Percentiles rank a stretch among this genome's conserved stretches.
Evolutionary conservation across 805 yeast species (phyloP).

Genomic region (Candida loeiensis): DNA sequence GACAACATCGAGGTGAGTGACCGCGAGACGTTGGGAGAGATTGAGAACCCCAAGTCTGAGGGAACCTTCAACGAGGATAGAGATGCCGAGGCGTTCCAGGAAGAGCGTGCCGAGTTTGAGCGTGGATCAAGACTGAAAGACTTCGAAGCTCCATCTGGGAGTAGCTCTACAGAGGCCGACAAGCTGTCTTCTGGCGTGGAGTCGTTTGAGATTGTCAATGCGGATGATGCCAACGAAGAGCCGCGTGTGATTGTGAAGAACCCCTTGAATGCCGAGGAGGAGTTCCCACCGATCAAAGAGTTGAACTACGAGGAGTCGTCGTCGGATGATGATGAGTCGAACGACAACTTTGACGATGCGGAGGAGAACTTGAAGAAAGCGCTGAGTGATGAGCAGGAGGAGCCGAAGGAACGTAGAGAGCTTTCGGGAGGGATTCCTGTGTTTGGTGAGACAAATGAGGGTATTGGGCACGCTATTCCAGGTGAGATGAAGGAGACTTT

Average conservation of each 20-base stretch:
- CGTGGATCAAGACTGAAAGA: neutral
- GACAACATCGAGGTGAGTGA: slow-evolving; percentile 49
- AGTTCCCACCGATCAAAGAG: slow-evolving; percentile 63
- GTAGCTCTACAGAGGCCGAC: slow-evolving; percentile 29
- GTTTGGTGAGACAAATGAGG: too few relatives aligned
- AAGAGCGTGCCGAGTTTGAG: neutral
- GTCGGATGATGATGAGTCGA: slow-evolving; percentile 27
- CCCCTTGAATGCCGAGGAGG: slow-evolving; percentile 26
- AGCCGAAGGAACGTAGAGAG: too few relatives aligned
- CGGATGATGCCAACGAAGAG: slow-evolving; percentile 40
- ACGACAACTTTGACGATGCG: slow-evolving; percentile 35
- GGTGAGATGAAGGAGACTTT: too few relatives aligned
- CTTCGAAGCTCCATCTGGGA: neutral
- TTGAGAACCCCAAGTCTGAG: slow-evolving; percentile 1
- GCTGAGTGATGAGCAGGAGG: too few relatives aligned
- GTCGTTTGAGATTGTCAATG: slow-evolving; percentile 53
- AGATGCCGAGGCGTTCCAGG: slow-evolving; percentile 12
- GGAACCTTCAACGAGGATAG: neutral
- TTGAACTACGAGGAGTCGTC: slow-evolving; percentile 47
- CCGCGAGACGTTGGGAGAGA: slow-evolving; percentile 35
- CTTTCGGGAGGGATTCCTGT: too few relatives aligned
- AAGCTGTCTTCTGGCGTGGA: slow-evolving; percentile 45
- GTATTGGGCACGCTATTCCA: too few relatives aligned
- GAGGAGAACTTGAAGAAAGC: slow-evolving; percentile 22
- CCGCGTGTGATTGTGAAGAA: slow-evolving; percentile 6